These are phyloP conservation scores for Neophaeococcomyces aloes DNA, from an alignment of 2,329 filamentous ascomycete genomes.

Conservation along the genomic window DNA sequence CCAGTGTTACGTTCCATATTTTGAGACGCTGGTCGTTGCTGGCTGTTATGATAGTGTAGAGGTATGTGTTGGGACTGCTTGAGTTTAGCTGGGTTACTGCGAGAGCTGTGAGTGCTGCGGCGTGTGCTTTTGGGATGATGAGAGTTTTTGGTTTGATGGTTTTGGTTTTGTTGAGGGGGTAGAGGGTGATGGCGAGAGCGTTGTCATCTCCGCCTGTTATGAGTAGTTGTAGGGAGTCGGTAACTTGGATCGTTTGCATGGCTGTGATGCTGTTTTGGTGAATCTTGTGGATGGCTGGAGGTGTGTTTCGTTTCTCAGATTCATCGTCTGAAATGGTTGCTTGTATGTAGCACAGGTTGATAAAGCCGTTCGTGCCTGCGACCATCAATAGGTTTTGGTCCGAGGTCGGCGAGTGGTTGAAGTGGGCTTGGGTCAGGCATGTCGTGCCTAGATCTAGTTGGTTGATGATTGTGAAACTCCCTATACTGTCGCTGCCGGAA, in stretches of 20 bases:
- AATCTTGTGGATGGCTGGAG: slow-evolving; percentile 28
- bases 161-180: not conserved
- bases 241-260: slow-evolving; percentile 28
- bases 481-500: not conserved
- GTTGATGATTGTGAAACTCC: not conserved
- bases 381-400: slow-evolving; percentile 36
- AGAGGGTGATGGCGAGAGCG: slow-evolving; percentile 53
- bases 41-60: slow-evolving; percentile 28
- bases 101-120: slow-evolving; percentile 34
- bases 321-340: not conserved
- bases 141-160: slow-evolving; percentile 24
- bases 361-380: slow-evolving; percentile 69
- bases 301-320: not conserved
- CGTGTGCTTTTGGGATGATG: slow-evolving; percentile 34
- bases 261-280: slow-evolving; percentile 76
- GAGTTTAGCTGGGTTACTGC: slow-evolving; percentile 23
- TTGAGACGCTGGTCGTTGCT: slow-evolving; percentile 40
- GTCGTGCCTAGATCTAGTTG: slow-evolving; percentile 50
- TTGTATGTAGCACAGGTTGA: slow-evolving; percentile 46
- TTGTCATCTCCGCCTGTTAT: slow-evolving; percentile 85
- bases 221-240: slow-evolving; percentile 39
- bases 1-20: slow-evolving; percentile 30
- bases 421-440: slow-evolving; percentile 50
- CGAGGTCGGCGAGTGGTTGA: slow-evolving; percentile 19
- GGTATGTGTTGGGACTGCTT: slow-evolving; percentile 4